These are phyloP conservation scores for Fusarium sp. DNA, from an alignment of 2,329 filamentous ascomycete species.

Conservation along the genomic window DNA sequence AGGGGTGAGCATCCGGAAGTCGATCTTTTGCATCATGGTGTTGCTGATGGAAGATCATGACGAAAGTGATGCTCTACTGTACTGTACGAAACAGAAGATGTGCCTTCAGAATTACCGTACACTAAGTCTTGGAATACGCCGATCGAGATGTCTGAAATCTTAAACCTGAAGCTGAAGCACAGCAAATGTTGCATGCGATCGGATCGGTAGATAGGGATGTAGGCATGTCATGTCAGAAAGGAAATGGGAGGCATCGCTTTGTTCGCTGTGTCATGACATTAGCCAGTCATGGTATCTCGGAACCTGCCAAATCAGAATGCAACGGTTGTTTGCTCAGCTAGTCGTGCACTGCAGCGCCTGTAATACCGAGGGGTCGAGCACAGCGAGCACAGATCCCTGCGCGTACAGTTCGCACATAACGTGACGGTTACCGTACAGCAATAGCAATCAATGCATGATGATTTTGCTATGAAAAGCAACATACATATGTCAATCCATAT, in stretches of 20 bases:
- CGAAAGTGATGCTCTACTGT: slow-evolving; percentile 22
- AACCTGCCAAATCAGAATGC: slow-evolving; percentile 25
- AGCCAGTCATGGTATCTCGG: slow-evolving; percentile 5
- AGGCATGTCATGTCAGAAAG: slow-evolving; percentile 8
- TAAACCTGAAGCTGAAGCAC: neutral
- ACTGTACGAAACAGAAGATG: slow-evolving; percentile 1
- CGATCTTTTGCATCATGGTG: slow-evolving; percentile 20
- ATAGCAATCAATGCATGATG: slow-evolving; percentile 14
- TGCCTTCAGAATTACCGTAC: neutral
- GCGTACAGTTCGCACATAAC: slow-evolving; percentile 4
- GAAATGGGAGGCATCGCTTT: neutral
- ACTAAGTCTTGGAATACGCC: neutral
- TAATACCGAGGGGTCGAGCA: slow-evolving; percentile 2
- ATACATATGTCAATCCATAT: slow-evolving; percentile 8
- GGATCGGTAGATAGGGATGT: slow-evolving; percentile 27
- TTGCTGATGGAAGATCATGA: slow-evolving; percentile 30
- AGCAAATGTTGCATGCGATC: slow-evolving; percentile 17
- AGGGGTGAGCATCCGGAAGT: neutral
- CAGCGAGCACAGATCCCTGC: slow-evolving; percentile 3
- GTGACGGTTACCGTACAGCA: neutral
- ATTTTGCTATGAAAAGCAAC: slow-evolving; percentile 16
- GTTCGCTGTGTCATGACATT: slow-evolving; percentile 9
- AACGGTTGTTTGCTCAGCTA: slow-evolving; percentile 1
- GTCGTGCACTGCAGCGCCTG: neutral
- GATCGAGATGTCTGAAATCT: slow-evolving; percentile 23